These are phyloP conservation scores for Castanopsis chinensis DNA, from an alignment of 306 rosid genomes.

Conservation along the genomic window DNA sequence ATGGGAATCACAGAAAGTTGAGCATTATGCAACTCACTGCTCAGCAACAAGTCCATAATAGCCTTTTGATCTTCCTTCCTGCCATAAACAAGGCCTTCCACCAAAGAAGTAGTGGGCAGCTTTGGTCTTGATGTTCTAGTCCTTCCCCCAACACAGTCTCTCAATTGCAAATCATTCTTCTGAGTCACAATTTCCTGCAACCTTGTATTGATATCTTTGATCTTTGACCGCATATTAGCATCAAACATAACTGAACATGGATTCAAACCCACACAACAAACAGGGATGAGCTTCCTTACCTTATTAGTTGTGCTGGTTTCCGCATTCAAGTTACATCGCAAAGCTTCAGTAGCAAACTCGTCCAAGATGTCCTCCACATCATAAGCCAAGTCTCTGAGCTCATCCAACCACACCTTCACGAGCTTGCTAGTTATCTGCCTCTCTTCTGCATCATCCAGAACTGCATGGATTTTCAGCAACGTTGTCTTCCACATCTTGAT, in stretches of 20 bases:
- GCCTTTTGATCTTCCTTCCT: too few species aligned
- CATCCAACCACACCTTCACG: constrained; percentile 7
- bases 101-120: too few species aligned
- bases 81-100: too few species aligned
- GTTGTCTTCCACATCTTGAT: neutral
- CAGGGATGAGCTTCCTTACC: neutral
- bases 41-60: neutral
- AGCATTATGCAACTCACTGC: neutral
- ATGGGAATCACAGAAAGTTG: neutral
- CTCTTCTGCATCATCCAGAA: neutral
- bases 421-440: neutral
- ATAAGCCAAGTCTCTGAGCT: constrained; percentile 17
- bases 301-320: neutral
- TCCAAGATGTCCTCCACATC: constrained; percentile 25
- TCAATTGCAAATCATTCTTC: neutral
- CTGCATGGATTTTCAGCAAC: neutral
- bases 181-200: neutral
- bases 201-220: neutral
- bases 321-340: neutral
- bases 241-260: neutral
- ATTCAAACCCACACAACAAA: neutral
- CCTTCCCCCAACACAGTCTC: neutral
- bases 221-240: neutral
- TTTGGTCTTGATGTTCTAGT: too few species aligned
- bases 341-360: neutral